Evolutionary conservation across 208 protist species (phyloP), one percentile per base, ranked within the genome.

Genomic region (Leishmania gerbilli): DNA sequence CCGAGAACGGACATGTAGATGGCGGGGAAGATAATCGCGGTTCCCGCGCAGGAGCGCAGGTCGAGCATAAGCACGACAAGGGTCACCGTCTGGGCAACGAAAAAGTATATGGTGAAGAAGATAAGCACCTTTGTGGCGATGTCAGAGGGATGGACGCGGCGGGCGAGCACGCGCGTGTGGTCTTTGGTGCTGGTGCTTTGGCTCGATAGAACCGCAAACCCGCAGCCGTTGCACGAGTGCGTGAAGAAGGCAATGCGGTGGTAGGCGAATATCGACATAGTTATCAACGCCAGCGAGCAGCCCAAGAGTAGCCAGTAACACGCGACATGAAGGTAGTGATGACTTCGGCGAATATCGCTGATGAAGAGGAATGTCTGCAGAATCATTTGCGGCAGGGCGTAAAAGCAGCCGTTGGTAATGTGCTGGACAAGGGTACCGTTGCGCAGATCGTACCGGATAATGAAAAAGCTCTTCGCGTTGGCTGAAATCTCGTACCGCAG

Each of bases 371-470:
- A 97, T 51, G 80, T 86, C 82, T 97, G 94, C n/a, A 97, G 0
- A 47, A 94, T 78, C 40, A 95, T 62, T 79, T 97, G 94, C 34
- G 92, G 94, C 78, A 90, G 88, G 3, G 90, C 91, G 68, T 84
- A 89, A 71, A 90, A 96, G 58, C 87, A 84, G 62, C 88, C 87
- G 79, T 93, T 76, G 71, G 84, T 75, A 71, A 95, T 91, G 24
- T 93, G 87, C 74, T 95, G 85, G 53, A 95, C 80, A 0, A 87
- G 77, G 7, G 94, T 86, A 13, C 88, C 89, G 80, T 94, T 95
- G 74, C 89, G 88, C n/a, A 97, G 84, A 71, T 97, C 94, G 85
- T 92, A 91, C 37, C 92, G 88, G 79, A 97, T 96, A 60, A 96
- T 86, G 79, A 96, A 93, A 83, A 93, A 96, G 45, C 84, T 85